A percentile compares a stretch with the other conserved stretches of the same genome.
phyloP scores from a whole-genome alignment of 108 stramenopile genomes.

The Licmophora abbreviata region DNA sequence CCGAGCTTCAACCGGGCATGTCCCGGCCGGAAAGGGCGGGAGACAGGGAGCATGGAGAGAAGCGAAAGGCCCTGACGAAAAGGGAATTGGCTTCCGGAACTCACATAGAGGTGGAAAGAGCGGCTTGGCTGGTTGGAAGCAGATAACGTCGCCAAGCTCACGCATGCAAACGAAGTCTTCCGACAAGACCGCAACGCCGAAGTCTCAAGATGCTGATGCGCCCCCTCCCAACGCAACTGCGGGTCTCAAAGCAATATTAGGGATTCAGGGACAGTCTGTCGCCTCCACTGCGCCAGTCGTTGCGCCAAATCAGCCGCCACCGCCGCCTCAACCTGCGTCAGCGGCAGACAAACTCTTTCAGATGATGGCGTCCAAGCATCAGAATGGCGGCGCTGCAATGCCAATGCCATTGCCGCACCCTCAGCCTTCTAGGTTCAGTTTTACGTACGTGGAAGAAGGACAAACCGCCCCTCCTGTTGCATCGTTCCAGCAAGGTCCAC shows the following conservation, averaged over 20 bases:
- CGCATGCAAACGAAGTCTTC: too few species aligned
- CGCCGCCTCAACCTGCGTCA: slow-evolving; percentile 12
- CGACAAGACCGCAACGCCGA: too few species aligned
- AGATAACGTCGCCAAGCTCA: too few species aligned
- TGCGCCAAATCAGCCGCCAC: slow-evolving; percentile 2
- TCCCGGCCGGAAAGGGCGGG: too few species aligned
- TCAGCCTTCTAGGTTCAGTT: slow-evolving; percentile 53
- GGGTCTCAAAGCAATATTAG: slow-evolving; percentile 17
- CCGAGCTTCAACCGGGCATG: too few species aligned
- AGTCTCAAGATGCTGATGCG: too few species aligned
- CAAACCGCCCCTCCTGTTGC: slow-evolving; percentile 14
- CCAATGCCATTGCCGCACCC: slow-evolving; percentile 6
- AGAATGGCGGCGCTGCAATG: slow-evolving; percentile 5
- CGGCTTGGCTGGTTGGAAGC: slow-evolving; percentile 51
- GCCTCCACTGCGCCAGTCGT: not conserved
- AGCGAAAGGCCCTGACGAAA: slow-evolving; percentile 57
- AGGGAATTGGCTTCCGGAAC: slow-evolving; percentile 54
- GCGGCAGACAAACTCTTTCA: slow-evolving; percentile 64
- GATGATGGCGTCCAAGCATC: slow-evolving; percentile 35
- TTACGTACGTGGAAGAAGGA: slow-evolving; percentile 76
- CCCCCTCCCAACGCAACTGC: slow-evolving; percentile 2
- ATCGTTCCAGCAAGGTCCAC: not conserved
- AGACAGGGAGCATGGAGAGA: slow-evolving; percentile 57
- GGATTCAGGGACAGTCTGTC: not conserved
- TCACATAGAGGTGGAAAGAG: slow-evolving; percentile 29